These are phyloP conservation scores for Chytriomyces sp. DNA, from an alignment of 192 early-diverging fungal species.

Conservation along the genomic window DNA sequence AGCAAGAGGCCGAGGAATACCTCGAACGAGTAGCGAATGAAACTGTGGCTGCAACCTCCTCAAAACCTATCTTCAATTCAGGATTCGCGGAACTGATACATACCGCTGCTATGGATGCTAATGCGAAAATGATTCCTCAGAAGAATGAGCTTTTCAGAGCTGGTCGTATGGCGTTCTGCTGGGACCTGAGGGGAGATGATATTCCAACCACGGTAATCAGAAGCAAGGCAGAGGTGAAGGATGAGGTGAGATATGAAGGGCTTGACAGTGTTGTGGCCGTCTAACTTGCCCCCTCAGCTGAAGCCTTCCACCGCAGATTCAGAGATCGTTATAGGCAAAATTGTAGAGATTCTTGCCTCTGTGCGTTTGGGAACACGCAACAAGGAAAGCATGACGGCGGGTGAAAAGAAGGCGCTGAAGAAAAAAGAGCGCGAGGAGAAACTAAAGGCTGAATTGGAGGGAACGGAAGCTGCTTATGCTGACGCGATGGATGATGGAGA, in stretches of 20 bases:
- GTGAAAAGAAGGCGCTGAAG: slow-evolving; percentile 47
- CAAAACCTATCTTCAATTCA: slow-evolving; percentile 42
- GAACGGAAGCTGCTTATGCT: slow-evolving; percentile 28
- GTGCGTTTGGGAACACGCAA: slow-evolving; percentile 45
- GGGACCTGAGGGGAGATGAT: slow-evolving; percentile 61
- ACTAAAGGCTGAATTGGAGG: background rate
- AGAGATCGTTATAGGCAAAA: slow-evolving; percentile 73
- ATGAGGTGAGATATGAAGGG: slow-evolving; percentile 18
- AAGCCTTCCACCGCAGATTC: slow-evolving; percentile 41
- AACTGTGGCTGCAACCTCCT: background rate
- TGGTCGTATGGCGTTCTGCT: slow-evolving; percentile 76
- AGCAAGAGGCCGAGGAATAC: slow-evolving; percentile 44
- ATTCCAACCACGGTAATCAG: slow-evolving; percentile 75
- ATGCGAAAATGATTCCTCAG: slow-evolving; percentile 41
- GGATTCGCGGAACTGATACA: slow-evolving; percentile 54
- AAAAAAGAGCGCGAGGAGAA: slow-evolving; percentile 43
- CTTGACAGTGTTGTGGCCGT: background rate
- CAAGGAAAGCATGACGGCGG: slow-evolving; percentile 16
- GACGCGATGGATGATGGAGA: slow-evolving; percentile 29
- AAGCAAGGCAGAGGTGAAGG: slow-evolving; percentile 70
- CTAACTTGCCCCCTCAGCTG: background rate
- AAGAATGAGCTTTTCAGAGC: slow-evolving; percentile 73
- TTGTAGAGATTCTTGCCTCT: slow-evolving; percentile 62
- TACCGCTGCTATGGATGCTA: slow-evolving; percentile 40
- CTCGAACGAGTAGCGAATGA: slow-evolving; percentile 39